Percentiles rank a stretch among this genome's conserved stretches.
Evolutionary conservation across 148 eudicot species (phyloP).

Genomic region (Persicaria maculosa): DNA sequence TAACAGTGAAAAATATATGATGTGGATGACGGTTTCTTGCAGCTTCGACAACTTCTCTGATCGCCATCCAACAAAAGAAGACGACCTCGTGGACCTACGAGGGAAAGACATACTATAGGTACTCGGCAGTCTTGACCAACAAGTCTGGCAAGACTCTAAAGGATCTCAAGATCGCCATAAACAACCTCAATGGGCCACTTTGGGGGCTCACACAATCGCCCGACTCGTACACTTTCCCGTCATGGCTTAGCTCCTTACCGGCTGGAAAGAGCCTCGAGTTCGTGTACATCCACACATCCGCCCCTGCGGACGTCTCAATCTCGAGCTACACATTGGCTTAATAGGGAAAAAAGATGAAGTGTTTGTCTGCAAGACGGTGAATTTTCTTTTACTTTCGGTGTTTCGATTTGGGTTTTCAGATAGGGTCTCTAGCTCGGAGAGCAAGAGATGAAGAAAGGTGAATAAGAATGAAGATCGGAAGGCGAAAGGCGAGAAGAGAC

Average conservation of each 20-base stretch:
- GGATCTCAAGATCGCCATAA: slow-evolving; percentile 49
- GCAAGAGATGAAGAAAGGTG: slow-evolving; percentile 16
- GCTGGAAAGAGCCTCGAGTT: slow-evolving; percentile 83
- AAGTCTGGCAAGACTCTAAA: slow-evolving; percentile 59
- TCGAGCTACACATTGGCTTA: slow-evolving; percentile 60
- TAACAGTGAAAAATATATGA: not conserved
- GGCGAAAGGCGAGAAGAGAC: slow-evolving; percentile 95
- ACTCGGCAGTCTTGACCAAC: slow-evolving; percentile 67
- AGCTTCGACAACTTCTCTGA: slow-evolving; percentile 36
- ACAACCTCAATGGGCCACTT: slow-evolving; percentile 75
- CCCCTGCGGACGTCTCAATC: slow-evolving; percentile 57
- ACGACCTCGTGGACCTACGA: slow-evolving; percentile 56
- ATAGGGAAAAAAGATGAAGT: slow-evolving; percentile 16
- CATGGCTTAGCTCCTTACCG: slow-evolving; percentile 60
- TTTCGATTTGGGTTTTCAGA: slow-evolving; percentile 20
- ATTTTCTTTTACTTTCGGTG: slow-evolving; percentile 17
- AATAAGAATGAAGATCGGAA: slow-evolving; percentile 44
- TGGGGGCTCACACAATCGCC: slow-evolving; percentile 75
- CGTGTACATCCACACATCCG: slow-evolving; percentile 70
- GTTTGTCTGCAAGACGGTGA: slow-evolving; percentile 21
- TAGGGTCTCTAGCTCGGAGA: slow-evolving; percentile 20
- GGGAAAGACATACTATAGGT: slow-evolving; percentile 80
- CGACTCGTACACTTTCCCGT: slow-evolving; percentile 54
- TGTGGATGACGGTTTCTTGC: slow-evolving; percentile 14
- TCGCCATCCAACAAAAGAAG: slow-evolving; percentile 50